Percentiles rank a stretch among this genome's conserved stretches.
Evolutionary conservation across 805 yeast species (phyloP).

Genomic region (Kodamaea lidongshanica): DNA sequence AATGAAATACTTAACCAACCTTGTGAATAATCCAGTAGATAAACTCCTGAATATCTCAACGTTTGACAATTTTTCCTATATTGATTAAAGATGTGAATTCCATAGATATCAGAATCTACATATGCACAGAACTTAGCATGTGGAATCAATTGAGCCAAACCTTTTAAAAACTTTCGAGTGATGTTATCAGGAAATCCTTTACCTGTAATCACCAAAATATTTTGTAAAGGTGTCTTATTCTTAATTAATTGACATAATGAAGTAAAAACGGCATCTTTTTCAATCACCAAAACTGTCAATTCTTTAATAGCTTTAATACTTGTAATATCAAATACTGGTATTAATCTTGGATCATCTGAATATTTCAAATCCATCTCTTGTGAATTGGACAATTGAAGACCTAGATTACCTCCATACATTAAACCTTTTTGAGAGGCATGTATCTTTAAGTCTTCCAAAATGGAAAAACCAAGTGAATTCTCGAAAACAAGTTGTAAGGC

Average conservation of each 20-base stretch:
- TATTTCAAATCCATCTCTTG: constrained; percentile 2
- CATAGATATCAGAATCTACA: constrained; percentile 64
- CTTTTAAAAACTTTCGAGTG: constrained; percentile 39
- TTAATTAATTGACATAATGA: constrained; percentile 22
- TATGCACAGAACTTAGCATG: constrained; percentile 33
- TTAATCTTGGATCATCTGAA: constrained; percentile 18
- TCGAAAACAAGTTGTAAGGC: constrained; percentile 33
- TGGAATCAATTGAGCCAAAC: constrained; percentile 13
- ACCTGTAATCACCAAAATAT: constrained; percentile 44
- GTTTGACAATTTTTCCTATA: constrained; percentile 15
- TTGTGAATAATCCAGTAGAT: constrained; percentile 29
- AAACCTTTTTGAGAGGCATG: constrained; percentile 54
- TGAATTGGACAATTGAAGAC: neutral
- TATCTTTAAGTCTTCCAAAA: constrained; percentile 35
- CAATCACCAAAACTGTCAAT: constrained; percentile 19
- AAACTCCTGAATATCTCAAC: constrained; percentile 35
- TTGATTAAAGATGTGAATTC: constrained; percentile 45
- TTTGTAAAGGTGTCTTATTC: neutral
- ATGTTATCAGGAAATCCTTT: constrained; percentile 61
- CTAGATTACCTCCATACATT: constrained; percentile 31
- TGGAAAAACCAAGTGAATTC: constrained; percentile 29
- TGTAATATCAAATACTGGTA: constrained; percentile 16
- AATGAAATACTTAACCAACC: constrained; percentile 16
- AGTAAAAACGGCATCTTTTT: constrained; percentile 38
- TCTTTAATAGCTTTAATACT: neutral